A percentile compares a stretch with the other conserved stretches of the same genome.
These are phyloP conservation scores for Yamadazyma sp. DNA, from an alignment of 805 yeast species.

Conservation along the genomic window DNA sequence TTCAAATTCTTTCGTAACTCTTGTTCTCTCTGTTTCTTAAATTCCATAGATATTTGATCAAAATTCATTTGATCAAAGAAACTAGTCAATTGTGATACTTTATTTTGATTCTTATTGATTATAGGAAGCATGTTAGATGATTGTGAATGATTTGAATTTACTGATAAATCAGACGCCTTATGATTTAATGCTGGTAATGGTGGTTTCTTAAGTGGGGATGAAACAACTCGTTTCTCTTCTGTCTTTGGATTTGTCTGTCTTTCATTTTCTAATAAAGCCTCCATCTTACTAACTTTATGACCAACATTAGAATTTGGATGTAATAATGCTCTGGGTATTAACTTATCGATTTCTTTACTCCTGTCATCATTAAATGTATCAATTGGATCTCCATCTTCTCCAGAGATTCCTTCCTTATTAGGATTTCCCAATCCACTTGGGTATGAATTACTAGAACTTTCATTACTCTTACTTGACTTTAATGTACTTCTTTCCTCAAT, in stretches of 20 bases:
- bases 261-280: constrained; percentile 20
- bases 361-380: constrained; percentile 14
- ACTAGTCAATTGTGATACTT: constrained; percentile 62
- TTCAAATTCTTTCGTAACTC: constrained; percentile 63
- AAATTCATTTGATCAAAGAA: constrained; percentile 74
- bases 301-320: constrained; percentile 14
- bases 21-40: constrained; percentile 79
- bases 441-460: neutral
- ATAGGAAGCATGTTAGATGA: constrained; percentile 1
- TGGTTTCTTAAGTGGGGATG: neutral
- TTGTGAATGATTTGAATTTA: constrained; percentile 6
- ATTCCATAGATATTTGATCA: constrained; percentile 78
- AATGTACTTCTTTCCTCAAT: neutral
- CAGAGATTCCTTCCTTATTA: neutral
- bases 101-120: constrained; percentile 12
- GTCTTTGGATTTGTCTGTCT: constrained; percentile 2
- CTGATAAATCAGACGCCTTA: constrained; percentile 16
- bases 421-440: neutral
- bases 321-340: constrained; percentile 22
- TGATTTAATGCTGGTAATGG: constrained; percentile 6
- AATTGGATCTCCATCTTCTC: constrained; percentile 1
- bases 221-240: neutral
- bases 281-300: constrained; percentile 28
- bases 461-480: neutral
- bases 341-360: constrained; percentile 14